Percentiles rank a stretch among this genome's conserved stretches.
These are phyloP conservation scores for Trypanosoma theileri DNA, from an alignment of 208 protist species.

Conservation along the genomic window DNA sequence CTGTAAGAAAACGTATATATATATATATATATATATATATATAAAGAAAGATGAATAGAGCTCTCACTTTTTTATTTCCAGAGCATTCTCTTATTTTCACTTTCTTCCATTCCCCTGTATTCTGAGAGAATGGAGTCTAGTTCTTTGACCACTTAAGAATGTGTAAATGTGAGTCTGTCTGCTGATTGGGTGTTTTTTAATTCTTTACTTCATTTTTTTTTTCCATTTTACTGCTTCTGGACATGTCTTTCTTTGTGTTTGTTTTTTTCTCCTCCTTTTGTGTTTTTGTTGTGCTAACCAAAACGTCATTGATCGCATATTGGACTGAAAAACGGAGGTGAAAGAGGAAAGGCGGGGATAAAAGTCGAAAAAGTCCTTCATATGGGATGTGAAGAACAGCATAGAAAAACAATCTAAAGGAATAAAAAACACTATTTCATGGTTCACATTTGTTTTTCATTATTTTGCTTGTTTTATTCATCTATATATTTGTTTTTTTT, in stretches of 20 bases:
- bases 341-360: too few relatives aligned
- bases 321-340: not conserved
- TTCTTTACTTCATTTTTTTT: constrained; percentile 20
- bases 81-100: constrained; percentile 2
- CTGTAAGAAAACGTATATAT: too few relatives aligned
- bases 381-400: too few relatives aligned
- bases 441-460: too few relatives aligned
- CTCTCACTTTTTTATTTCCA: not conserved
- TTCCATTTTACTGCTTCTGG: constrained; percentile 24
- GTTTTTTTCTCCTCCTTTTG: not conserved
- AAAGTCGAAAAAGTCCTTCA: too few relatives aligned
- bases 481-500: too few relatives aligned
- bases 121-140: too few relatives aligned
- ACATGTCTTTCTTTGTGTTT: not conserved
- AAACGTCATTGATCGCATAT: not conserved
- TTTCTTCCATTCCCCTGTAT: not conserved
- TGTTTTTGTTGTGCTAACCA: not conserved
- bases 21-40: too few relatives aligned
- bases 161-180: not conserved
- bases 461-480: constrained; percentile 11
- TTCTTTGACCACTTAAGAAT: not conserved
- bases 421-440: constrained; percentile 4
- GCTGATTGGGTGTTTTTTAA: constrained; percentile 11
- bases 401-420: not conserved
- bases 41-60: constrained; percentile 7